Conservation (phyloP, 257 asterid genomes). For the Solanum rostratum region DNA sequence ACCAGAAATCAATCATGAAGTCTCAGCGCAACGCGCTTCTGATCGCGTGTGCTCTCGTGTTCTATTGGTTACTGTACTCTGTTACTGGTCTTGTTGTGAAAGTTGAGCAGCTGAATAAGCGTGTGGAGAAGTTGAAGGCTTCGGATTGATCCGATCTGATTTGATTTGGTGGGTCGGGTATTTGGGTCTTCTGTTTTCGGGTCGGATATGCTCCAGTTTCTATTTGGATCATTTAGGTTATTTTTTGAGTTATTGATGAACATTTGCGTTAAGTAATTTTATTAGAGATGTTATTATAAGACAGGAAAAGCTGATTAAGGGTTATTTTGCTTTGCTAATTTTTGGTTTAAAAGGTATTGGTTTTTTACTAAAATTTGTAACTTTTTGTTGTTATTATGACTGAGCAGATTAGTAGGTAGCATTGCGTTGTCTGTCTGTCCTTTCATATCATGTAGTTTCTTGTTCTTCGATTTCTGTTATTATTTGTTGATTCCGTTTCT, state of each 20-base stretch:
- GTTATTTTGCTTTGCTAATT: background rate
- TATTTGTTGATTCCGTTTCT: background rate
- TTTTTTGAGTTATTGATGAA: background rate
- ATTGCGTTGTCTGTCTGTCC: background rate
- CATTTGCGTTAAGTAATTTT: background rate
- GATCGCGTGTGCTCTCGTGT: slow-evolving; percentile 58
- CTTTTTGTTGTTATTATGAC: background rate
- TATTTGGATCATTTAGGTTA: background rate
- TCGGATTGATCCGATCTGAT: slow-evolving; percentile 26
- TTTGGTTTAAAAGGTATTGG: background rate
- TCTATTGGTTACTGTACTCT: slow-evolving; percentile 69
- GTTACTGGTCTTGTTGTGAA: slow-evolving; percentile 61
- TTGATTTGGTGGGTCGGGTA: background rate
- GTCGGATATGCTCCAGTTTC: background rate
- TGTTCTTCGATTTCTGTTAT: no score
- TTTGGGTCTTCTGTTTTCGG: background rate
- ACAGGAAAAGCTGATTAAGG: background rate
- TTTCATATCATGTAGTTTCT: no score
- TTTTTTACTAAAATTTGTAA: background rate
- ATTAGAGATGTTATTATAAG: background rate
- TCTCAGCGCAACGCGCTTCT: slow-evolving; percentile 66
- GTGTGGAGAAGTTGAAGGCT: slow-evolving; percentile 55
- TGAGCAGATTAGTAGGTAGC: background rate
- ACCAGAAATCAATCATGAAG: slow-evolving; percentile 72
- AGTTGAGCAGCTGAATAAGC: slow-evolving; percentile 45